These are phyloP conservation scores for Nitzschia palea DNA, from an alignment of 108 stramenopile genomes.

Conservation along the genomic window DNA sequence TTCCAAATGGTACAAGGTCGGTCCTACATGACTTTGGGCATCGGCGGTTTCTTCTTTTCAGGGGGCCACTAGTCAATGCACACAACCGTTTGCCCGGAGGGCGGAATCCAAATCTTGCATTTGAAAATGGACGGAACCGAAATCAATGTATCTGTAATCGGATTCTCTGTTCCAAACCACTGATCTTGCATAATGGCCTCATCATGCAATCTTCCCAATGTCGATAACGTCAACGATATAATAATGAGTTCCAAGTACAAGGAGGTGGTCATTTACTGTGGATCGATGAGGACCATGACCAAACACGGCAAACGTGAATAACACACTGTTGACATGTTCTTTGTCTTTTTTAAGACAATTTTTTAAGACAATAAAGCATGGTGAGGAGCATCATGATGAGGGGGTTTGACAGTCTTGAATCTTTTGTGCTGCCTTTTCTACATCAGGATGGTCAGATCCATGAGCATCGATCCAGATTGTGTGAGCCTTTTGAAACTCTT, in stretches of 20 bases:
- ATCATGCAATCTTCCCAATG: no score
- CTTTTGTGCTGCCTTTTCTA: slow-evolving; percentile 9
- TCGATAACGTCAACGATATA: no score
- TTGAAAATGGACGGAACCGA: slow-evolving; percentile 53
- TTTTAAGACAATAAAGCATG: no score
- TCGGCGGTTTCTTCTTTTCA: slow-evolving; percentile 13
- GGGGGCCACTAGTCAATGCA: slow-evolving; percentile 11
- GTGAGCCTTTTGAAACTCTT: slow-evolving; percentile 16
- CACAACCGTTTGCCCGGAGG: slow-evolving; percentile 32
- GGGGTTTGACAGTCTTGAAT: slow-evolving; percentile 31
- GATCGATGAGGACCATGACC: no score
- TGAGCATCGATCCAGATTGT: slow-evolving; percentile 11
- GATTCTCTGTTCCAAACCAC: slow-evolving; percentile 10
- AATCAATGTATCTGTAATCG: slow-evolving; percentile 45
- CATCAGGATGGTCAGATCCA: slow-evolving; percentile 22
- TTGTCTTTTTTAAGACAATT: no score
- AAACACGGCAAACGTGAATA: no score
- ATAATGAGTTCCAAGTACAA: no score
- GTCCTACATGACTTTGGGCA: slow-evolving; percentile 23
- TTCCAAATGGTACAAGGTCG: slow-evolving; percentile 12
- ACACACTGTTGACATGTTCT: no score
- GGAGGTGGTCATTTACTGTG: no score
- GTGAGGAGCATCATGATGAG: no score
- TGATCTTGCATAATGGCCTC: no score
- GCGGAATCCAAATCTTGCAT: slow-evolving; percentile 40